Percentiles rank a stretch among this genome's conserved stretches.
phyloP scores from a whole-genome alignment of 164 flowering plant species.

The Chloranthus sessilifolius region DNA sequence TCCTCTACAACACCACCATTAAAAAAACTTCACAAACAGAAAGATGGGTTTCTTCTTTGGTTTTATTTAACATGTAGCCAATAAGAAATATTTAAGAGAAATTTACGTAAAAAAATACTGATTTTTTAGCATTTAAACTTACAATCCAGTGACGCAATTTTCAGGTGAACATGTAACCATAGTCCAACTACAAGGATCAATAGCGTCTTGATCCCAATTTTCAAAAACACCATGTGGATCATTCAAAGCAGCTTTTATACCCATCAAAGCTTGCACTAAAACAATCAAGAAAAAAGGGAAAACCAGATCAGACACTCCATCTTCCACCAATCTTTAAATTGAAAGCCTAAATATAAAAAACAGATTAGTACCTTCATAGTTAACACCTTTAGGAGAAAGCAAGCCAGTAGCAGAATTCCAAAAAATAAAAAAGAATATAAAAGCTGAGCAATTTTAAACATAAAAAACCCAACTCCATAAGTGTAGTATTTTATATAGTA shows the following conservation, averaged over 20 bases:
- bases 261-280: constrained; percentile 91
- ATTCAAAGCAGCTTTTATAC: constrained; percentile 43
- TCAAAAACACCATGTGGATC: constrained; percentile 90
- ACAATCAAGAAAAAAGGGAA: constrained; percentile 9
- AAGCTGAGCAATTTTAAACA: no score
- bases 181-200: constrained; percentile 99
- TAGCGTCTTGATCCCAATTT: constrained; percentile 82
- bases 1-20: constrained; percentile 48
- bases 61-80: background rate
- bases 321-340: no score
- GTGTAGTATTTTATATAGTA: no score
- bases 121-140: constrained; percentile 32
- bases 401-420: constrained; percentile 42
- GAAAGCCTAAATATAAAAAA: no score
- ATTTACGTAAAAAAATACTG: no score
- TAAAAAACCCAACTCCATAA: no score
- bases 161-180: constrained; percentile 93
- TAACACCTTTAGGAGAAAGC: constrained; percentile 89
- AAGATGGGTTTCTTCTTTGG: background rate
- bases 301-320: background rate
- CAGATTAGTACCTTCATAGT: constrained; percentile 94
- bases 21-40: constrained; percentile 6
- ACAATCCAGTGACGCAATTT: constrained; percentile 66
- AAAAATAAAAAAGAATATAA: no score
- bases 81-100: background rate